These are phyloP conservation scores for Fusarium lyarnte DNA, from an alignment of 2,329 filamentous ascomycete species.

Conservation along the genomic window DNA sequence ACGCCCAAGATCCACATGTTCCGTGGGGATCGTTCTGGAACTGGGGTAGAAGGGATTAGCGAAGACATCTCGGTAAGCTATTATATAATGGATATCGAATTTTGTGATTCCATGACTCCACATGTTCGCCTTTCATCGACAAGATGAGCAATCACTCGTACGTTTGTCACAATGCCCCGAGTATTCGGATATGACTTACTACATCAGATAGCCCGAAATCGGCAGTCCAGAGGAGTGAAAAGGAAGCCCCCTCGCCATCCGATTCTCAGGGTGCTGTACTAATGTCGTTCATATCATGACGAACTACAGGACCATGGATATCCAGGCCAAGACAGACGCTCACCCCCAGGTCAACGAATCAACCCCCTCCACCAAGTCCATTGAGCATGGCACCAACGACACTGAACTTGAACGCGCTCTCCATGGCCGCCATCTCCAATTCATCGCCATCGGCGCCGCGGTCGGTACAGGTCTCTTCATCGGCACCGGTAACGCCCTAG, in stretches of 20 bases:
- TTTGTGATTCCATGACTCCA: background rate
- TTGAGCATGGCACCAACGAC: slow-evolving; percentile 52
- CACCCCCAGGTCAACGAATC: background rate
- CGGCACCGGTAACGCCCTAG: slow-evolving; percentile 19
- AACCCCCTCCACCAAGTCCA: slow-evolving; percentile 11
- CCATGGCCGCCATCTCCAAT: slow-evolving; percentile 70
- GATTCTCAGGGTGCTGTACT: rapidly evolving
- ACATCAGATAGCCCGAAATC: background rate
- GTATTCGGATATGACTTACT: no score
- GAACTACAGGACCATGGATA: slow-evolving; percentile 16
- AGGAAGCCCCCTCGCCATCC: rapidly evolving
- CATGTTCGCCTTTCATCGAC: slow-evolving; percentile 24
- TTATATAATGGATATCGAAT: slow-evolving; percentile 20
- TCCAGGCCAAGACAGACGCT: slow-evolving; percentile 2
- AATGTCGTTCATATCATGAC: background rate
- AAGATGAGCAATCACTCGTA: background rate
- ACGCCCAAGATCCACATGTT: background rate
- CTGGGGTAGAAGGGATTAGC: background rate
- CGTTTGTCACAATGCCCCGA: background rate
- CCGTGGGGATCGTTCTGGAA: background rate
- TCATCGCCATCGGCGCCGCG: slow-evolving; percentile 59
- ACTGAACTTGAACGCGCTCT: slow-evolving; percentile 64
- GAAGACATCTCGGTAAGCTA: background rate
- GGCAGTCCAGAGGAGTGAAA: background rate
- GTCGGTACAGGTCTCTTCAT: slow-evolving; percentile 74